A percentile compares a stretch with the other conserved stretches of the same genome.
Evolutionary conservation across 2,329 filamentous ascomycete species (phyloP).

Genomic region (Pestalotiopsis sp.): DNA sequence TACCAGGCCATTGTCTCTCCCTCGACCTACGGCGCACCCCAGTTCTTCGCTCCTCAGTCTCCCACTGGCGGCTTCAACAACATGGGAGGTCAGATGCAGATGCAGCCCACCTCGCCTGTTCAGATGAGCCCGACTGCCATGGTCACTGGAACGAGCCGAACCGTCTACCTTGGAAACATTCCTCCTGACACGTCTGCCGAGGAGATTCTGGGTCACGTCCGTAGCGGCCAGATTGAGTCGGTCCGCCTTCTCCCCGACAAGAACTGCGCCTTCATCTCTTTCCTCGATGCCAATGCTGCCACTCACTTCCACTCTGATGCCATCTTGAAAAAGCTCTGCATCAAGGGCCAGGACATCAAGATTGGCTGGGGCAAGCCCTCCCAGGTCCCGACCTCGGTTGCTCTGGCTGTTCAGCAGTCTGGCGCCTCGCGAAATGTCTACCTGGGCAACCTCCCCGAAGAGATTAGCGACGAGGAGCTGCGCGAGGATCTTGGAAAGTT

Average conservation of each 20-base stretch:
- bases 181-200: slow-evolving; percentile 96
- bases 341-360: slow-evolving; percentile 99
- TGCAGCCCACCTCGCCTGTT: slow-evolving; percentile 73
- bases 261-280: slow-evolving; percentile 99
- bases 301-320: slow-evolving; percentile 99
- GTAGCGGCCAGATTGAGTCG: slow-evolving; percentile 98
- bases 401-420: slow-evolving; percentile 96
- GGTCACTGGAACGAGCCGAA: slow-evolving; percentile 89
- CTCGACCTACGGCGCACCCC: slow-evolving; percentile 78
- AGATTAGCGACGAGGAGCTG: slow-evolving; percentile 87
- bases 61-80: slow-evolving; percentile 76
- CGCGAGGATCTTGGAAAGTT: slow-evolving; percentile 96
- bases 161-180: slow-evolving; percentile 97
- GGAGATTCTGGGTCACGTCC: slow-evolving; percentile 93
- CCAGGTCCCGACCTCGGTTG: slow-evolving; percentile 95
- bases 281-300: slow-evolving; percentile 94
- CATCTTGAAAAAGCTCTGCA: slow-evolving; percentile 98
- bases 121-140: slow-evolving; percentile 73
- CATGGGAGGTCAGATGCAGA: slow-evolving; percentile 59
- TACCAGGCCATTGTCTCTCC: slow-evolving; percentile 88
- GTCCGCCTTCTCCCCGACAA: slow-evolving; percentile 95
- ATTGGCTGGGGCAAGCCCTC: slow-evolving; percentile 99
- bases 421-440: slow-evolving; percentile 97
- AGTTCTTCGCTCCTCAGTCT: slow-evolving; percentile 85
- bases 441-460: slow-evolving; percentile 88